Base-by-base conservation (phyloP, 139 green algal genomes). In the Chlamydomonas asymmetrica region DNA sequence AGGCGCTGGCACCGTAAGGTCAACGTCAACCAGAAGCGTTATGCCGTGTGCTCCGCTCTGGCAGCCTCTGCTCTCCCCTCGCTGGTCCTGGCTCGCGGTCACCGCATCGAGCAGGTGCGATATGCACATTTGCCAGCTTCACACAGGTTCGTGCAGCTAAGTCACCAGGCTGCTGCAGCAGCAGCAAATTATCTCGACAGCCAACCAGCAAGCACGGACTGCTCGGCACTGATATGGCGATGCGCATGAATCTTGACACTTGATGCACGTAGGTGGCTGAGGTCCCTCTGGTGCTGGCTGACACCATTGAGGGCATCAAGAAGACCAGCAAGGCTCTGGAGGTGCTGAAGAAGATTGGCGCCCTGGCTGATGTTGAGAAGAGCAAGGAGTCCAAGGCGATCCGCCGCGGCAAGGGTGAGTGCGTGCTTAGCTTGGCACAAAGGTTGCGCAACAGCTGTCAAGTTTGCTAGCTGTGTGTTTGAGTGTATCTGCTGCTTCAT, bases 1-100 rank as follows among this genome's bases (percentile, higher is more conserved):
- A 84, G 97, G 71, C 85, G 92, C 57, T 99, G 97, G 97, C 97
- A 99, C 92, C 81, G 96, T 38, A 98, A 98, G 91, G 84, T 99
- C 76, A 98, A 97, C 91, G 75, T 98, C 66, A 97, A 96, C 87
- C 91, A 97, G 88, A 98, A 98, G 93, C 92, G 97, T 66, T 97
- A 97, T 74, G 96, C 96, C 43, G 91, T 99, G 31, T 92, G 84
- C 57, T 98, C 93, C 34, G 97, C 97, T 20, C 84, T 99, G 43
- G 97, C 97, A 27, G 97, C 97, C 39, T 97, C 92, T 22, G 97
- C 94, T 7, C 77, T 99, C 73, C 97, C 97, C 52, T 82, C 96
- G 20, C 87, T 99, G 64, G 92, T 99, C 29, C 91, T 98, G 88
- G 96, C 97, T 6, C 93, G 95, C 72, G 97, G 97, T 63, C 97